phyloP scores from a whole-genome alignment of 1,284 basidiomycete genomes.

The Sporisorium sorghi region DNA sequence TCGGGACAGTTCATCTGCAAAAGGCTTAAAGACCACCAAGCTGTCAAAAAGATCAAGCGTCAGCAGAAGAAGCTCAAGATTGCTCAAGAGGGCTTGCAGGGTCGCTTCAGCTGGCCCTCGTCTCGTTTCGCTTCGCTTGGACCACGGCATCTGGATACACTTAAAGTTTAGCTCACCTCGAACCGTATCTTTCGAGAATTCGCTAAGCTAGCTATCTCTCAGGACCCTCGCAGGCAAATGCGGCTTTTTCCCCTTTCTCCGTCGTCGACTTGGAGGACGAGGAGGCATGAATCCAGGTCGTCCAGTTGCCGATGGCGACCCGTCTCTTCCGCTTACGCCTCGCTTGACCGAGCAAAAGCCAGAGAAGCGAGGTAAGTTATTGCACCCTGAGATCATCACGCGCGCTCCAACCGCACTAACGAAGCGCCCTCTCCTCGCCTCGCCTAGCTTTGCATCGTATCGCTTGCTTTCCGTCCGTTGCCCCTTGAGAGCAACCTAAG shows the following conservation, averaged over 20 bases:
- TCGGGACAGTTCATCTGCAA: not conserved
- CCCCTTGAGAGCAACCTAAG: not conserved
- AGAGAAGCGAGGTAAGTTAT: conserved; percentile 11
- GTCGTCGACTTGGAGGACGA: not conserved
- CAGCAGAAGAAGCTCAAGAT: not conserved
- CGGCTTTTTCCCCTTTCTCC: not conserved
- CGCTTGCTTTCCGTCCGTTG: not conserved
- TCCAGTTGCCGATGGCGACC: not conserved
- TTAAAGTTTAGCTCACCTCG: not conserved
- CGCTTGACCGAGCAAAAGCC: not conserved
- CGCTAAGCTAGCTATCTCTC: not conserved
- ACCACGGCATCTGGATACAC: not conserved
- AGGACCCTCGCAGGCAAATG: no score
- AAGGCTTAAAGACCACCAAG: not conserved
- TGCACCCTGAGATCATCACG: conserved; percentile 22
- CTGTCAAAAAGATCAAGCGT: not conserved
- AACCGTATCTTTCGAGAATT: not conserved
- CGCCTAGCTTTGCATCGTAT: not conserved
- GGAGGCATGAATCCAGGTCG: not conserved
- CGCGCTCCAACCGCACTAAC: not conserved
- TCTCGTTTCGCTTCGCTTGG: no score
- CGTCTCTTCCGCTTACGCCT: not conserved
- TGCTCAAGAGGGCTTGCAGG: not conserved
- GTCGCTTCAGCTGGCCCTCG: not conserved
- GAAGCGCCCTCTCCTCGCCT: no score